Percentiles rank a stretch among this genome's conserved stretches.
Evolutionary conservation across 495 filamentous ascomycete species (phyloP).

Genomic region (Penicillium egyptiacum): DNA sequence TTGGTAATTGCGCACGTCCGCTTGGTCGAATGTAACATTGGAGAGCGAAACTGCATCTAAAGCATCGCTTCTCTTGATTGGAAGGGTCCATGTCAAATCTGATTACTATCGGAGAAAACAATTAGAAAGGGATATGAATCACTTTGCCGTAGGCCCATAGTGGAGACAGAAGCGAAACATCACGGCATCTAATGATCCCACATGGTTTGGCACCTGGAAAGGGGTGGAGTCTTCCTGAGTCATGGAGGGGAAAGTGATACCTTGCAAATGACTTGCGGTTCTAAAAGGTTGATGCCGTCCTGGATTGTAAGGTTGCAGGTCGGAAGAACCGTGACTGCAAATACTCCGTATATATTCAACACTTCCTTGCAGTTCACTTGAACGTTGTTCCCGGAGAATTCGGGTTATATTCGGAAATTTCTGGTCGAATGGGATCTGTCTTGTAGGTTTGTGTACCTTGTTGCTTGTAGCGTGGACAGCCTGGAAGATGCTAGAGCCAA

Average conservation of each 20-base stretch:
- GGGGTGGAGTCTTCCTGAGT: not conserved
- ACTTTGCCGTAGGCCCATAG: not conserved
- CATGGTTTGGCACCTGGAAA: not conserved
- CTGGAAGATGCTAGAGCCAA: not conserved
- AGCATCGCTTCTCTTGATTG: not conserved
- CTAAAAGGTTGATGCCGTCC: not conserved
- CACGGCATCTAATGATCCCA: not conserved
- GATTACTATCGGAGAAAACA: not conserved
- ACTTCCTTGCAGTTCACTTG: not conserved
- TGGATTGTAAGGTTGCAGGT: not conserved
- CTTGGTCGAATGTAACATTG: slow-evolving; percentile 17
- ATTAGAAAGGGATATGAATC: not conserved
- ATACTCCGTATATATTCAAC: not conserved
- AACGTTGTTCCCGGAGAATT: not conserved
- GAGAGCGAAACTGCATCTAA: not conserved
- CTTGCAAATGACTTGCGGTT: not conserved
- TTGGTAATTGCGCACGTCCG: slow-evolving; percentile 19
- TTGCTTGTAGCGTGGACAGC: not conserved
- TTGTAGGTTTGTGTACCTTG: not conserved
- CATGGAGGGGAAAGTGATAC: not conserved
- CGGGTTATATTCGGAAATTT: not conserved
- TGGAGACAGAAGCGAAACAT: not conserved
- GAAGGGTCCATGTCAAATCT: not conserved
- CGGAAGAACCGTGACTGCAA: too few species aligned
- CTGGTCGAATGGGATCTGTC: not conserved